A percentile compares a stretch with the other conserved stretches of the same genome.
These are phyloP conservation scores for Irpex rosettiformis DNA, from an alignment of 1,284 basidiomycete genomes.

Conservation along the genomic window DNA sequence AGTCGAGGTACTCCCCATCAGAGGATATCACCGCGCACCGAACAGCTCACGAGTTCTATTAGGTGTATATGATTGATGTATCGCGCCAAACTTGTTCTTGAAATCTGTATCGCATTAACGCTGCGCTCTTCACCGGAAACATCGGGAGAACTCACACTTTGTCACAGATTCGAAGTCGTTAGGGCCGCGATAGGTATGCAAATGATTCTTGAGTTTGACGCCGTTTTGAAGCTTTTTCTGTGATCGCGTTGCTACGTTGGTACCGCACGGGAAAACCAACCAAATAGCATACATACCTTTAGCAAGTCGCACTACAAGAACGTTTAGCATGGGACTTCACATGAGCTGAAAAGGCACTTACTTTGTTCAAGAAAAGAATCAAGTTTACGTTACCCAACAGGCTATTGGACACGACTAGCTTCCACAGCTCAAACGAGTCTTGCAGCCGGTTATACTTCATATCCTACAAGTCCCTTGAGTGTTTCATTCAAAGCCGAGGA, in stretches of 20 bases:
- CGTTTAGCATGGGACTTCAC: conserved; percentile 24
- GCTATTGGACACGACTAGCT: conserved; percentile 61
- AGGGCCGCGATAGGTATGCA: conserved; percentile 63
- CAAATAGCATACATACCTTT: conserved; percentile 6
- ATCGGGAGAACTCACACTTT: conserved; percentile 49
- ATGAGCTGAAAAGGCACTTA: conserved; percentile 39
- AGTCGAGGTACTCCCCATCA: background rate
- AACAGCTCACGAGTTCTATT: conserved; percentile 69
- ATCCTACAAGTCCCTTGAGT: conserved; percentile 41
- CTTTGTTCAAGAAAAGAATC: conserved; percentile 76
- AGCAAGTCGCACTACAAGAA: conserved; percentile 40
- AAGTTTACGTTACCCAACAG: conserved; percentile 67
- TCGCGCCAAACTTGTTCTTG: conserved; percentile 62
- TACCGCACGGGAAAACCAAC: background rate
- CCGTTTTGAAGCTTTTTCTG: conserved; percentile 69
- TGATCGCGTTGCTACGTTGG: background rate
- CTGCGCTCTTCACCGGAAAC: background rate
- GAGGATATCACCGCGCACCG: conserved; percentile 39
- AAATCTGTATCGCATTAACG: conserved; percentile 48
- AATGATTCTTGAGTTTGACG: conserved; percentile 62
- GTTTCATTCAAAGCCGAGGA: background rate
- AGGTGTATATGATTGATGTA: conserved; percentile 64
- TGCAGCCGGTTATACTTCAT: conserved; percentile 67
- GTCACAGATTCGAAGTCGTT: conserved; percentile 74
- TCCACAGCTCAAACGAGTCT: conserved; percentile 73